Conservation (phyloP, 2,329 filamentous ascomycete genomes). For the Sphaerostilbella broomeana region DNA sequence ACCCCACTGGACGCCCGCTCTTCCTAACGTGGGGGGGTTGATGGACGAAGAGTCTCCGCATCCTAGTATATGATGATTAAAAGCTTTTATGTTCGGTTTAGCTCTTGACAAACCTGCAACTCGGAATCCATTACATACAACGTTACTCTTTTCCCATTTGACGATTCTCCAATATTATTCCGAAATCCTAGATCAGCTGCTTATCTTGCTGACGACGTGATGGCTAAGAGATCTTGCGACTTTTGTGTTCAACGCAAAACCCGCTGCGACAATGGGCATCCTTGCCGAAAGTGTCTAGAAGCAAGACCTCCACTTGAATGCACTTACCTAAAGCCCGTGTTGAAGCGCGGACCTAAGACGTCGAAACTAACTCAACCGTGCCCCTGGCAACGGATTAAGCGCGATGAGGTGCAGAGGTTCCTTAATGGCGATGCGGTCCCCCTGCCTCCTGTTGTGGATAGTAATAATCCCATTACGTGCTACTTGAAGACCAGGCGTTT, state of each 20-base stretch:
- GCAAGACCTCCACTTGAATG: conserved; percentile 12
- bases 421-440: neutral
- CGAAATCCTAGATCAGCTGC: too few relatives aligned
- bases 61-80: too few relatives aligned
- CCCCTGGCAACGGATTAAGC: conserved; percentile 7
- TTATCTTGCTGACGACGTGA: too few relatives aligned
- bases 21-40: too few relatives aligned
- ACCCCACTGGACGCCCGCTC: too few relatives aligned
- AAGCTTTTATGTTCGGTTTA: too few relatives aligned
- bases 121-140: too few relatives aligned
- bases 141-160: too few relatives aligned
- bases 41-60: too few relatives aligned
- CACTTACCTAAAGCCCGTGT: conserved; percentile 13
- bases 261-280: conserved; percentile 11
- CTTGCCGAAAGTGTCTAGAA: conserved; percentile 11
- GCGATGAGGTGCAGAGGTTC: neutral
- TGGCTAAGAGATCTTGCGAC: conserved; percentile 13
- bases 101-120: too few relatives aligned
- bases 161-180: too few relatives aligned
- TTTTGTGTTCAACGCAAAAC: conserved; percentile 13
- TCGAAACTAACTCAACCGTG: conserved; percentile 9
- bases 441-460: neutral
- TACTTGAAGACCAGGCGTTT: neutral
- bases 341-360: conserved; percentile 15
- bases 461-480: neutral